Percentiles rank a stretch among this genome's conserved stretches.
Evolutionary conservation across 2,329 filamentous ascomycete species (phyloP).

Genomic region (Alternaria tenuissima): DNA sequence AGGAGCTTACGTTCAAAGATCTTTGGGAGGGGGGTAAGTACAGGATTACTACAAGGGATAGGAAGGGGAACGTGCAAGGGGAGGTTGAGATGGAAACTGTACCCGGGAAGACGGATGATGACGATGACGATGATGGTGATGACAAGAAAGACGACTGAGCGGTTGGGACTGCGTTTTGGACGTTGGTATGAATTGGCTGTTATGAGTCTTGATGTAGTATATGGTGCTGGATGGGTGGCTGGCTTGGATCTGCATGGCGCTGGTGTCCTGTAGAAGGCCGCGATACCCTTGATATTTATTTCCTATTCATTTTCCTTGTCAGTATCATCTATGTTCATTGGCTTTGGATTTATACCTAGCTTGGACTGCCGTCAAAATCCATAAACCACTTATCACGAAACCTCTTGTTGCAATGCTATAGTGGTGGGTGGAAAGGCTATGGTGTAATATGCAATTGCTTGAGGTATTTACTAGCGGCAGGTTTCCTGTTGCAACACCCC

Average conservation of each 20-base stretch:
- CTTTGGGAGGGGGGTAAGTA: conserved; percentile 86
- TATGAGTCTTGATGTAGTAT: neutral
- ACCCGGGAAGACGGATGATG: conserved; percentile 37
- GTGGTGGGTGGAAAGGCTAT: too few relatives aligned
- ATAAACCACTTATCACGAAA: neutral
- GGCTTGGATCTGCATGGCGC: neutral
- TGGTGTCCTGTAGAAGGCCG: neutral
- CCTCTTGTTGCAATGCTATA: neutral
- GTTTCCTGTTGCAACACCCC: too few relatives aligned
- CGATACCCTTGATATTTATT: conserved; percentile 3
- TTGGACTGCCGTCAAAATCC: neutral
- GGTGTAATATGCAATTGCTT: too few relatives aligned
- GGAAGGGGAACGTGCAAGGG: conserved; percentile 38
- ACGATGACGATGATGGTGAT: conserved; percentile 29
- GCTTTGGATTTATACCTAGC: neutral
- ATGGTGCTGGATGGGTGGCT: neutral
- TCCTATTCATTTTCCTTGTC: neutral
- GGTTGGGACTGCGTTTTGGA: neutral
- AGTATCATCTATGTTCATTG: neutral
- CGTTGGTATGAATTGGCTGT: neutral
- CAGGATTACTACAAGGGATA: conserved; percentile 41
- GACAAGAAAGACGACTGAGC: conserved; percentile 3
- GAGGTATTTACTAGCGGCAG: too few relatives aligned
- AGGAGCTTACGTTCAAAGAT: conserved; percentile 95
- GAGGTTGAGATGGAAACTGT: conserved; percentile 46